Percentiles rank a stretch among this genome's conserved stretches.
Evolutionary conservation across 2,329 filamentous ascomycete species (phyloP).

Genomic region (Exophiala sideris): DNA sequence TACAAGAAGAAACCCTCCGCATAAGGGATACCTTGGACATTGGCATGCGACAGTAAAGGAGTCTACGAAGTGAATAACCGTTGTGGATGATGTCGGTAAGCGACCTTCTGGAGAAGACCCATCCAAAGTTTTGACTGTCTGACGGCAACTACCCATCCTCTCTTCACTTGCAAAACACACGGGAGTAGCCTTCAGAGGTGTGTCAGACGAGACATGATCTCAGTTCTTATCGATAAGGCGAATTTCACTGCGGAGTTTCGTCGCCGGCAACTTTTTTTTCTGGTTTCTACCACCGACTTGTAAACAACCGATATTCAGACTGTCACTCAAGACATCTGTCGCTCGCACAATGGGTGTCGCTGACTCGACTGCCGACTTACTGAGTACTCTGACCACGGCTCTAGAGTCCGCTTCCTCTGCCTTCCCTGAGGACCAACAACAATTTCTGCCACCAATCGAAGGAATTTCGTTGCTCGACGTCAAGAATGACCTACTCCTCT

Average conservation of each 20-base stretch:
- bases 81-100: too few relatives aligned
- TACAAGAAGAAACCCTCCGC: too few relatives aligned
- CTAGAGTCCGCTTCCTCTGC: constrained; percentile 20
- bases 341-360: constrained; percentile 22
- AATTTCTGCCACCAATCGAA: constrained; percentile 67
- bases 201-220: background rate
- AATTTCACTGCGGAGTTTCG: background rate
- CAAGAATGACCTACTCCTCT: constrained; percentile 95
- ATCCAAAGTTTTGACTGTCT: too few relatives aligned
- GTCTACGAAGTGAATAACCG: too few relatives aligned
- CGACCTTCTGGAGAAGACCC: too few relatives aligned
- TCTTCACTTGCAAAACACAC: too few relatives aligned
- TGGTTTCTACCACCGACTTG: background rate
- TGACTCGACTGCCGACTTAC: constrained; percentile 6
- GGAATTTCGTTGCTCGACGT: constrained; percentile 92
- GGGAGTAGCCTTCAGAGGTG: too few relatives aligned
- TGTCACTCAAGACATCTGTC: too few relatives aligned
- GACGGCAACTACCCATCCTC: too few relatives aligned
- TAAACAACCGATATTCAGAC: too few relatives aligned
- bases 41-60: too few relatives aligned
- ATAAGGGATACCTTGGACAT: too few relatives aligned
- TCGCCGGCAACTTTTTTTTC: background rate
- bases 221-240: background rate
- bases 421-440: constrained; percentile 50
- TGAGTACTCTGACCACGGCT: constrained; percentile 21